Base-by-base conservation (phyloP, 78 protist genomes). In the Planoprotostelium fungivorum region DNA sequence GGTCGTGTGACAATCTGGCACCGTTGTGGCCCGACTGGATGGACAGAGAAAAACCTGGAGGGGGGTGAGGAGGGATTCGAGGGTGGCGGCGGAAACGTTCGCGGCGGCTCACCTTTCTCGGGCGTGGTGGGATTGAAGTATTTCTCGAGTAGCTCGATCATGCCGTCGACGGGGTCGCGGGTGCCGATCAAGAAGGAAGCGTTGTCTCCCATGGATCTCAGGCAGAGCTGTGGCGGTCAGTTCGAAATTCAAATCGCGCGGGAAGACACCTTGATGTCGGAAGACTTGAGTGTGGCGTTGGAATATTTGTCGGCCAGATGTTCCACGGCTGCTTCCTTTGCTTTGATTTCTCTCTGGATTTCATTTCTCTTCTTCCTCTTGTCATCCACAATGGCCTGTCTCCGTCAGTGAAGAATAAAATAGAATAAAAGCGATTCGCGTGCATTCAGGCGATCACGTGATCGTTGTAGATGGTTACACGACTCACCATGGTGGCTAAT, bases 1-100 rank as follows among this genome's bases (percentile, higher is more conserved):
- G 99, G 29, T 85, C 35, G 89, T 97, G 99, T 10, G 97, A 31
- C 35, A 97, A 92, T 37, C 97, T 96, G 0, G 99, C 96, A 29
- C 97, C 98, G 29, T 38, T 91, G 29, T 38, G 35, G 10, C 96
- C 97, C 29, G 73, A 84, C 29, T 86, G 86, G 36, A 91, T 85
- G 23, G 88, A n/a, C 73, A 92, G 84, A 0, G 94, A 91, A 31
- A n/a, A 94, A 23, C 51, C 90, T 37, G 38, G 36, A 25, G 51
- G 38, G 31, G 28, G 51, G 34, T 63, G 0, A 86, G 35, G 35
- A 23, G 1, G n/a, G 37, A 0, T 1, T 25, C 36, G n/a, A 28
- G 34, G 0, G 0, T 86, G 29, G 83, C 29, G 88, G 88, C 36
- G 16, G 34, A 86, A 35, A 38, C 29, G 5, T 5, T 5, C 73